Evolutionary conservation across 441 rosid species (phyloP).

Genomic region (Pelargonium australe): DNA sequence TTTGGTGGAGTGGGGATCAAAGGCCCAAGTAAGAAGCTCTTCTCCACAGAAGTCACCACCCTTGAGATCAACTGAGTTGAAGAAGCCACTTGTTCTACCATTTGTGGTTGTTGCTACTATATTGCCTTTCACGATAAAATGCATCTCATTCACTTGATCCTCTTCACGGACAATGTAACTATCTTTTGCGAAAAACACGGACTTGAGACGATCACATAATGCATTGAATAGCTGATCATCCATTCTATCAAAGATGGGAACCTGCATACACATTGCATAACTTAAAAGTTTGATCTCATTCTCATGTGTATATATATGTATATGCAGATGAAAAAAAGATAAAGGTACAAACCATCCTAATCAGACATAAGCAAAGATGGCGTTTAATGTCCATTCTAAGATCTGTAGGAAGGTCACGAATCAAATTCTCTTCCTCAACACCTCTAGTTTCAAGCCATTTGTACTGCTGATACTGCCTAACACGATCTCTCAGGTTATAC

Average conservation of each 20-base stretch:
- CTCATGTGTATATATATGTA: neutral
- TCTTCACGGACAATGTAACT: conserved; percentile 49
- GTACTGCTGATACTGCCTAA: conserved; percentile 49
- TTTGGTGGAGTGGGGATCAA: conserved; percentile 61
- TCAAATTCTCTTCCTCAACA: conserved; percentile 41
- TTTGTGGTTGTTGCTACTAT: conserved; percentile 81
- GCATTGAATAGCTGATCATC: conserved; percentile 36
- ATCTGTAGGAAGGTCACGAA: conserved; percentile 49
- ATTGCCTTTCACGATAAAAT: conserved; percentile 71
- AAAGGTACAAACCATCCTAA: conserved; percentile 37
- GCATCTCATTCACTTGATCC: conserved; percentile 86
- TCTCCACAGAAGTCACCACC: conserved; percentile 91
- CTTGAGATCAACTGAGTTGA: conserved; percentile 62
- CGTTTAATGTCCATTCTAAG: conserved; percentile 55
- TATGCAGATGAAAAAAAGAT: neutral
- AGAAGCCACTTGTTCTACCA: conserved; percentile 83
- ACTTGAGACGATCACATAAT: conserved; percentile 38
- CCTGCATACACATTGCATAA: conserved; percentile 15
- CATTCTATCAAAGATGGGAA: conserved; percentile 29
- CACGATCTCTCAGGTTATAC: conserved; percentile 28
- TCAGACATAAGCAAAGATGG: conserved; percentile 44
- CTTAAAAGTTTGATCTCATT: too few species aligned
- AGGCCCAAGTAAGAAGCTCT: conserved; percentile 86
- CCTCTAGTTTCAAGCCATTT: conserved; percentile 65
- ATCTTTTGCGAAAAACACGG: conserved; percentile 28